Evolutionary conservation across 140 eudicot species (phyloP).

Genomic region (Bidens hawaiensis): DNA sequence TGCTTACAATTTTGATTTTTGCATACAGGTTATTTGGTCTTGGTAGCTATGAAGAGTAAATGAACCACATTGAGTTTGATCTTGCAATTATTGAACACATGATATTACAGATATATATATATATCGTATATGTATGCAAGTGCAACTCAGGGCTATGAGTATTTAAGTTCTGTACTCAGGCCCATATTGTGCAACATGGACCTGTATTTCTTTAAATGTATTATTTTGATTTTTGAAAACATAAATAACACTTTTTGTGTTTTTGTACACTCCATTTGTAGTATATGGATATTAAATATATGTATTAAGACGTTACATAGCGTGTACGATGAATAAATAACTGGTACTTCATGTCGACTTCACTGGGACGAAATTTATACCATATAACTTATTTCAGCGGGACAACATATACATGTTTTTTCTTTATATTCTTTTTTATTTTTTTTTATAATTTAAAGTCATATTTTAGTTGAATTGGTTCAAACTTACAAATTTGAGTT

Average conservation of each 20-base stretch:
- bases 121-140: too few species aligned
- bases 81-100: background rate
- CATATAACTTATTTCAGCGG: too few species aligned
- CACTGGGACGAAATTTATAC: too few species aligned
- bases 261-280: background rate
- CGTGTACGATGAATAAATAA: background rate
- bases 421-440: too few species aligned
- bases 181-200: slow-evolving; percentile 3
- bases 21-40: background rate
- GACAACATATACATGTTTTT: too few species aligned
- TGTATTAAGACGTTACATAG: background rate
- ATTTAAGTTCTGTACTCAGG: background rate
- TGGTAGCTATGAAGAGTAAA: slow-evolving; percentile 3
- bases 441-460: too few species aligned
- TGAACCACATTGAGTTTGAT: background rate
- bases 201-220: slow-evolving; percentile 4
- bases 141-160: background rate
- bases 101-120: background rate
- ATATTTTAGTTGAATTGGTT: too few species aligned
- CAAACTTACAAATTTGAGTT: too few species aligned
- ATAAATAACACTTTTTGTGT: background rate
- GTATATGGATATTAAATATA: background rate
- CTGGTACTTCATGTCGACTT: background rate
- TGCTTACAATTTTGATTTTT: background rate
- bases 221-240: background rate